phyloP scores from a whole-genome alignment of 306 rosid genomes.

The Prosopis cineraria region DNA sequence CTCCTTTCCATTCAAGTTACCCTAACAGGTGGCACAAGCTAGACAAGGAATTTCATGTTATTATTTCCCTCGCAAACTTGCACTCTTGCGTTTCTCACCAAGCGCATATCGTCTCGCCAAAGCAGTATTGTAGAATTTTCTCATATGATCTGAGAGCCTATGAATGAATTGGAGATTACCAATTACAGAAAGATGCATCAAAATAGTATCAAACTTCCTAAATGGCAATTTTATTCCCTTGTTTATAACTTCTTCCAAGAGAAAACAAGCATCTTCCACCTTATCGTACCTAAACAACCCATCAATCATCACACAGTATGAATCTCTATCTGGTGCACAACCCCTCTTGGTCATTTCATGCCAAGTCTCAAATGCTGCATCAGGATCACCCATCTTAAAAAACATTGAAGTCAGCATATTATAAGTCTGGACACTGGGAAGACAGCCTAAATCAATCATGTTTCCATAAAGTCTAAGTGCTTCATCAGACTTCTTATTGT shows the following conservation, averaged over 20 bases:
- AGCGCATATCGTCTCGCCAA: conserved; percentile 83
- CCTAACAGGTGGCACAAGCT: conserved; percentile 23
- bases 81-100: conserved; percentile 72
- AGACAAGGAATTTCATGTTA: conserved; percentile 10
- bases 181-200: conserved; percentile 66
- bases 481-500: too few species aligned
- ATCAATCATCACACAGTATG: conserved; percentile 81
- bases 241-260: too few species aligned
- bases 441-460: too few species aligned
- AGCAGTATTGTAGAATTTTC: too few species aligned
- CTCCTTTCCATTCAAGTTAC: conserved; percentile 23
- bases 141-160: too few species aligned
- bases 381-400: conserved; percentile 66
- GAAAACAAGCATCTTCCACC: conserved; percentile 69
- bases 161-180: conserved; percentile 83
- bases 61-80: conserved; percentile 65
- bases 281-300: conserved; percentile 72
- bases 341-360: conserved; percentile 73
- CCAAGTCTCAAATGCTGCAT: conserved; percentile 85
- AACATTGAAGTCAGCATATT: too few species aligned
- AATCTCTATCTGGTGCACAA: too few species aligned
- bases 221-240: too few species aligned
- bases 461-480: too few species aligned
- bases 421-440: too few species aligned
- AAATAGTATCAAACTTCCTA: too few species aligned